A percentile compares a stretch with the other conserved stretches of the same genome.
Evolutionary conservation across 805 yeast genomes (phyloP).

Genomic region (Cyberlindnera mrakii): DNA sequence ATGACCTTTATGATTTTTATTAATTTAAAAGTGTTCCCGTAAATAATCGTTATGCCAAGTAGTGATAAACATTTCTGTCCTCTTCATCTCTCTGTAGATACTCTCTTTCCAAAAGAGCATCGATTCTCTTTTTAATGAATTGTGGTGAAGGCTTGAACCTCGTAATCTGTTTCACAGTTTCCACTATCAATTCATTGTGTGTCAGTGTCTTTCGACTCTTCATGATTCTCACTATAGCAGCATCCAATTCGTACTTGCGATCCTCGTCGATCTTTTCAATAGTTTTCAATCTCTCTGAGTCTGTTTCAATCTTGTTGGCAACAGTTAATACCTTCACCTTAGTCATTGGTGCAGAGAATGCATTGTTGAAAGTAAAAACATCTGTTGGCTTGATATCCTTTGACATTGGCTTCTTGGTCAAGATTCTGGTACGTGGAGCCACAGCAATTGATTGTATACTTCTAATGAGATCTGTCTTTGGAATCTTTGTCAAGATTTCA

Average conservation of each 20-base stretch:
- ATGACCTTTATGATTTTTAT: neutral
- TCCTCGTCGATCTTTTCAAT: conserved; percentile 54
- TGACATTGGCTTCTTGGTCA: conserved; percentile 69
- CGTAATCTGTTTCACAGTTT: conserved; percentile 52
- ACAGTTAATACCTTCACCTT: conserved; percentile 72
- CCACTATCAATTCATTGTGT: conserved; percentile 65
- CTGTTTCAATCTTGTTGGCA: conserved; percentile 41
- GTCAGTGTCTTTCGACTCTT: conserved; percentile 57
- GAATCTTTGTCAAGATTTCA: conserved; percentile 59
- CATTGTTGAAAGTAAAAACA: conserved; percentile 57
- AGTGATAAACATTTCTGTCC: conserved; percentile 54
- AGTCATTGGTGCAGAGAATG: conserved; percentile 60
- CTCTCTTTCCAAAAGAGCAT: conserved; percentile 73
- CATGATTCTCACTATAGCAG: conserved; percentile 86
- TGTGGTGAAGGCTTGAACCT: conserved; percentile 67
- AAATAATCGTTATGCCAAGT: conserved; percentile 41
- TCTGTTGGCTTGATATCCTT: conserved; percentile 63
- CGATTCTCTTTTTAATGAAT: conserved; percentile 66
- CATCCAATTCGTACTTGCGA: conserved; percentile 65
- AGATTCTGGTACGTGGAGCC: conserved; percentile 73
- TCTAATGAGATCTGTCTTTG: conserved; percentile 64
- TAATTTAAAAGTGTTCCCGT: neutral
- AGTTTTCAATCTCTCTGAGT: conserved; percentile 34
- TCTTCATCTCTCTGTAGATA: conserved; percentile 67
- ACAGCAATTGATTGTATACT: conserved; percentile 81